Base-by-base conservation (phyloP, 2,329 filamentous ascomycete species). In the Phoma sp. region DNA sequence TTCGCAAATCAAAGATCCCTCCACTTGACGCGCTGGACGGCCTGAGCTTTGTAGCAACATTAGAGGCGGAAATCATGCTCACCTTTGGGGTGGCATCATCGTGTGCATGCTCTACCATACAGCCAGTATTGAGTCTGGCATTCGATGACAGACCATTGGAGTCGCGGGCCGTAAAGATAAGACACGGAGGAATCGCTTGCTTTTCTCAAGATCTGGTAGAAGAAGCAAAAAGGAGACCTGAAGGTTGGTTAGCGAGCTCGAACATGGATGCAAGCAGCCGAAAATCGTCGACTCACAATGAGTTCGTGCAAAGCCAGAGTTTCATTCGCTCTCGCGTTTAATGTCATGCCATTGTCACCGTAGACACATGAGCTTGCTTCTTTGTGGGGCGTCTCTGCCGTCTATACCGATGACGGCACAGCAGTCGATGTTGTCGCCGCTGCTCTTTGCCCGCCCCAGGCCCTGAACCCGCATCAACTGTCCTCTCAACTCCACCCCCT, bases 211-310 rank as follows among this genome's bases (percentile, higher is more conserved):
- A 27, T 38, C 13, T 50, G 31, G 29, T 33, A 27, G 22, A 37
- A 51, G 17, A 51, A 50, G 52, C 47, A 44, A 51, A 38, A 31
- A 21, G 12, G 46, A 41, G 37, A 37, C 41, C 31, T 50, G 40
- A 31, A 36, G 9, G n/a, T 36, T 24, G 43, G 46, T 51, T 46
- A 37, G 46, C 52, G 41, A 55, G 50, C 19, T 29, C 15, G 19
- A 38, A 10, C 8, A 46, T 22, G 6, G 19, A 40, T 33, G 31
- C 32, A 45, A 15, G 15, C 21, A 25, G 31, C 45, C 36, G 27
- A 17, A 37, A 15, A 8, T n/a, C 10, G 15, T 41, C 25, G 24
- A 46, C 46, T 50, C 45, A 43, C 40, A 22, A 38, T 25, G 33
- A 36, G 36, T 41, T 51, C 31, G 32, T 10, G 17, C 13, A 51